Evolutionary conservation across 2,329 filamentous ascomycete genomes (phyloP).

Genomic region (Corynespora cassiicola): DNA sequence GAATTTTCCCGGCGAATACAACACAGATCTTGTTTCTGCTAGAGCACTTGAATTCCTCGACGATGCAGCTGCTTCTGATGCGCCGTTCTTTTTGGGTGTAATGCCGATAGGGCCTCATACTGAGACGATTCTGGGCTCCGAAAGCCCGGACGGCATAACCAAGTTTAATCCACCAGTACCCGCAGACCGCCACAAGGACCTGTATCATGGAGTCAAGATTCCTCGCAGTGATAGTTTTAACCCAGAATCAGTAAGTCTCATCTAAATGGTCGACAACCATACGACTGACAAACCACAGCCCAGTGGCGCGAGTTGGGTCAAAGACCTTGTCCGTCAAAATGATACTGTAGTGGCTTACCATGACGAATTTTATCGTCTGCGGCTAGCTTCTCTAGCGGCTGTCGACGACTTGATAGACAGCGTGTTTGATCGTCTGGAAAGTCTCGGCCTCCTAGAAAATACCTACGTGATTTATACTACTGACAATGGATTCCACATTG

Average conservation of each 20-base stretch:
- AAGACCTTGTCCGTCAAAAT: constrained; percentile 51
- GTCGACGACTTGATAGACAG: constrained; percentile 62
- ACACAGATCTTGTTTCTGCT: constrained; percentile 63
- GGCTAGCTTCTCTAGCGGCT: constrained; percentile 58
- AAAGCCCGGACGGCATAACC: too few relatives aligned
- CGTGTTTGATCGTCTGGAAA: constrained; percentile 51
- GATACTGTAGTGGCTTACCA: constrained; percentile 56
- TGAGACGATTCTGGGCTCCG: constrained; percentile 28
- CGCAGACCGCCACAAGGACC: constrained; percentile 64
- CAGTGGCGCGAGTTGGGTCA: constrained; percentile 56
- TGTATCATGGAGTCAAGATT: constrained; percentile 65
- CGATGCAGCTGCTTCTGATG: constrained; percentile 59
- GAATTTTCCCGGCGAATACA: constrained; percentile 62
- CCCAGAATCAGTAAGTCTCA: too few relatives aligned
- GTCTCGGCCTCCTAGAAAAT: constrained; percentile 54
- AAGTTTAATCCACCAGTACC: constrained; percentile 61
- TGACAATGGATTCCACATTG: constrained; percentile 50
- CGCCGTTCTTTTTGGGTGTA: constrained; percentile 71
- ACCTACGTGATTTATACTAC: constrained; percentile 51
- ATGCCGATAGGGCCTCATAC: constrained; percentile 70
- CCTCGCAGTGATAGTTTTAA: constrained; percentile 72
- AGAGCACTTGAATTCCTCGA: constrained; percentile 67
- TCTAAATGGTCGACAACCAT: too few relatives aligned
- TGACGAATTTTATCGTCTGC: constrained; percentile 58
- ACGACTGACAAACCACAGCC: too few relatives aligned